Evolutionary conservation across 2,329 filamentous ascomycete genomes (phyloP).

Genomic region (Chalaropsis ovoidea): DNA sequence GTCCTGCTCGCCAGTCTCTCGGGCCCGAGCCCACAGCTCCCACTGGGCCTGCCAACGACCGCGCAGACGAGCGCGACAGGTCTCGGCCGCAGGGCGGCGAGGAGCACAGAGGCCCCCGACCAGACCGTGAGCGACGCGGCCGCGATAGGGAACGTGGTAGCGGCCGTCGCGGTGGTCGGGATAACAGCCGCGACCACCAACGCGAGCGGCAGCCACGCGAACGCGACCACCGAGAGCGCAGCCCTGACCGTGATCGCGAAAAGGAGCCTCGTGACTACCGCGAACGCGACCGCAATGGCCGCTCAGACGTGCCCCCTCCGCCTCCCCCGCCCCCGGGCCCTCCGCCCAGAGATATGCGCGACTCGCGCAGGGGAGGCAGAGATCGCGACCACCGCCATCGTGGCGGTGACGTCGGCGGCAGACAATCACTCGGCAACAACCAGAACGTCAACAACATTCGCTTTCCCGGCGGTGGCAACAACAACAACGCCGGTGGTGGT

Average conservation of each 20-base stretch:
- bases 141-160: slow-evolving; percentile 33
- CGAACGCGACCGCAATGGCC: slow-evolving; percentile 32
- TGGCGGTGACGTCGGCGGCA: not conserved
- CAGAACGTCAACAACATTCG: slow-evolving; percentile 19
- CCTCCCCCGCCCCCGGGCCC: slow-evolving; percentile 26
- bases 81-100: slow-evolving; percentile 31
- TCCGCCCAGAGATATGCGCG: slow-evolving; percentile 28
- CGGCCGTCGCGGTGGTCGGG: slow-evolving; percentile 34
- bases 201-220: slow-evolving; percentile 33
- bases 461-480: not conserved
- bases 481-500: not conserved
- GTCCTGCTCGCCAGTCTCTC: not conserved
- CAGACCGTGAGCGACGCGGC: slow-evolving; percentile 37
- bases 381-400: slow-evolving; percentile 25
- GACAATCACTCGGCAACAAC: slow-evolving; percentile 11
- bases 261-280: slow-evolving; percentile 40
- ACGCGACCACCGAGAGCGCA: slow-evolving; percentile 38
- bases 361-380: slow-evolving; percentile 25
- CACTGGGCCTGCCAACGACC: not conserved
- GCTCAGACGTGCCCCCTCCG: slow-evolving; percentile 30
- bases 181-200: slow-evolving; percentile 42
- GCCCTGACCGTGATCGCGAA: slow-evolving; percentile 39
- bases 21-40: slow-evolving; percentile 19
- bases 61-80: slow-evolving; percentile 31
- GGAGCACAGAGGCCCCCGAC: slow-evolving; percentile 35